A percentile compares a stretch with the other conserved stretches of the same genome.
phyloP scores from a whole-genome alignment of 331 rosid genomes.

The Dryas integrifolia region DNA sequence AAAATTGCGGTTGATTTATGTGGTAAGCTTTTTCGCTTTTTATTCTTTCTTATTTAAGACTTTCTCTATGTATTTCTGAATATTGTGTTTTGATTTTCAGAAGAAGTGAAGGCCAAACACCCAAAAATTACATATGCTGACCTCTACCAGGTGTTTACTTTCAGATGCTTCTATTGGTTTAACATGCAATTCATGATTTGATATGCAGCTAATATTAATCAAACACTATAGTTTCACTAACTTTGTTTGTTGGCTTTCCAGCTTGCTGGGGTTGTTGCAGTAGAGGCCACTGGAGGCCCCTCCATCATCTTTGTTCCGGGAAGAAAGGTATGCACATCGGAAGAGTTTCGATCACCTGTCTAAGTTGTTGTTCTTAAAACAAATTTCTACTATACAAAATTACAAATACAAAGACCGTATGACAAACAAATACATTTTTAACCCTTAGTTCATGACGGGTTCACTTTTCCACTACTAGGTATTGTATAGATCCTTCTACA shows the following conservation, averaged over 20 bases:
- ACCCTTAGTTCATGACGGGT: too few species aligned
- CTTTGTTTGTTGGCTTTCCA: slow-evolving; percentile 28
- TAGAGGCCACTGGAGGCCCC: slow-evolving; percentile 90
- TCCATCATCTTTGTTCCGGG: slow-evolving; percentile 72
- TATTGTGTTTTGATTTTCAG: slow-evolving; percentile 11
- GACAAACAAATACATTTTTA: too few species aligned
- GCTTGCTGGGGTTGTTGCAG: slow-evolving; percentile 95
- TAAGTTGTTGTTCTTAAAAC: background rate
- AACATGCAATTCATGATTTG: background rate
- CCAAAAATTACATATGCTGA: slow-evolving; percentile 32
- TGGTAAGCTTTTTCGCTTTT: slow-evolving; percentile 10
- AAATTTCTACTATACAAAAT: too few species aligned
- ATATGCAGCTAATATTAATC: background rate
- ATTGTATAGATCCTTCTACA: too few species aligned
- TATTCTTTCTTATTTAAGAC: background rate
- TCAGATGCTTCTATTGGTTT: too few species aligned
- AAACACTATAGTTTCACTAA: background rate
- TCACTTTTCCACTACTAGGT: too few species aligned
- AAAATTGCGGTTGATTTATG: slow-evolving; percentile 27
- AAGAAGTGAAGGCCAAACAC: slow-evolving; percentile 34
- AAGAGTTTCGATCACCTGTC: background rate
- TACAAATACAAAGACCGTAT: too few species aligned
- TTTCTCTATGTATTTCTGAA: slow-evolving; percentile 1
- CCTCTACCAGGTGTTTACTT: slow-evolving; percentile 34
- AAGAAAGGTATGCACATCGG: slow-evolving; percentile 54